These are phyloP conservation scores for Casuarina cunninghamiana DNA, from an alignment of 306 rosid species.

Conservation along the genomic window DNA sequence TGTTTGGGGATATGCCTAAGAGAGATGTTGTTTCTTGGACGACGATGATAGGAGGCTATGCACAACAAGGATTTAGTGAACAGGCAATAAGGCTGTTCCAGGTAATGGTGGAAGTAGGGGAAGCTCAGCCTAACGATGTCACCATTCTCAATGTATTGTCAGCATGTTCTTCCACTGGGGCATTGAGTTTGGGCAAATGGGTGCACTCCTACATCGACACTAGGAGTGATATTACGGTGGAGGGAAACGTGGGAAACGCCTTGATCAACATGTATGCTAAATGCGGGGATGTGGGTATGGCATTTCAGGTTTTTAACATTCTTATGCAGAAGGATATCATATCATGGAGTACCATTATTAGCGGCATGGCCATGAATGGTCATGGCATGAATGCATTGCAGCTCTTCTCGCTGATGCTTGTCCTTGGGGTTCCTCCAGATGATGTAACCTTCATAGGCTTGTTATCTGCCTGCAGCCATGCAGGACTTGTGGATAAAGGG, in stretches of 20 bases:
- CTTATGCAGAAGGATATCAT: conserved; percentile 54
- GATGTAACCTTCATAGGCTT: conserved; percentile 67
- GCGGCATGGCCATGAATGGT: conserved; percentile 81
- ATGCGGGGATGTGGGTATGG: conserved; percentile 55
- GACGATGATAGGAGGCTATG: conserved; percentile 65
- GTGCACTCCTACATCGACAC: conserved; percentile 56
- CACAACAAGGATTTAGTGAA: conserved; percentile 52
- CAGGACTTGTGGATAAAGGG: conserved; percentile 38
- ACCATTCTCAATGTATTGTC: conserved; percentile 59
- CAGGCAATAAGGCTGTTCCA: conserved; percentile 63
- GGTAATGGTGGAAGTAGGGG: conserved; percentile 44
- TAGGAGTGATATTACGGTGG: conserved; percentile 38
- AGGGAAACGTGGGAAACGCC: conserved; percentile 63
- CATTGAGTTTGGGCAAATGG: conserved; percentile 75
- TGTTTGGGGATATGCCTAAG: conserved; percentile 53
- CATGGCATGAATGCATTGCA: conserved; percentile 45
- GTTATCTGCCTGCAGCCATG: conserved; percentile 73
- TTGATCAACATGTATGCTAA: conserved; percentile 79
- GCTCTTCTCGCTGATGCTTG: conserved; percentile 67
- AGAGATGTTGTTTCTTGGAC: conserved; percentile 85
- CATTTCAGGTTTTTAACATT: conserved; percentile 42
- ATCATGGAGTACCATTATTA: conserved; percentile 68
- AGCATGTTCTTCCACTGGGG: conserved; percentile 61
- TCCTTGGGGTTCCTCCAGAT: conserved; percentile 66
- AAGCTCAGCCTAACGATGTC: conserved; percentile 65